Evolutionary conservation across 2,329 filamentous ascomycete genomes (phyloP), one percentile per base, ranked within the genome.

Genomic region (Ophiocordyceps camponoti-floridani): DNA sequence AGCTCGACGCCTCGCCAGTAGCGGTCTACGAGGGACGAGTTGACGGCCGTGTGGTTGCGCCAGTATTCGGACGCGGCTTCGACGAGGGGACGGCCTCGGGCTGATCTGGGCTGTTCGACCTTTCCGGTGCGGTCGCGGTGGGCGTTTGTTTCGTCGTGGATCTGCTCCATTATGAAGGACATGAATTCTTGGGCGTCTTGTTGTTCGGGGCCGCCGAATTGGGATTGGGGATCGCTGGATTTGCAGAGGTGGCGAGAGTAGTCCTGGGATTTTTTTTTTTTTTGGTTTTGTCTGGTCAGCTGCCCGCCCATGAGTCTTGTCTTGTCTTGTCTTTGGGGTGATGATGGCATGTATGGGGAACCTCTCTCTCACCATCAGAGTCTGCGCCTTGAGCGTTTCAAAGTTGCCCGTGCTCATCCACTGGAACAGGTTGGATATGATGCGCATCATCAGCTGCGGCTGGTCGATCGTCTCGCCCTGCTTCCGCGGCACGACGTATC

Each of bases 161-260:
- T 68, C 51, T 82, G 79, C 44, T 84, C 79, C 35, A 94, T 70
- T 26, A 95, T 61, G 56, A 93, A 94, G 41, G 79, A 77, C 51
- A 89, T 79, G 52, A 94, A 94, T 54, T 96, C 91, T 51, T 88
- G 83, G 2, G 87, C 82, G 56, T 98, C 91, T 62, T 96, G 91
- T 57, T 96, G 89, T 43, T 77, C 67, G 23, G 70, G 69, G 38
- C 84, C 80, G 13, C 80, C 84, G 65, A 87, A 91, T 7, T 73
- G 51, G 48, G 43, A 54, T 46, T 33, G 50, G 45, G 43, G 47
- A 46, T 40, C 52, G 53, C 45, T 61, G 49, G 45, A 43, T 26
- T 59, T 54, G 46, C 59, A 63, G 9, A 66, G 48, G 46, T 65
- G 56, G 30, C 54, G 52, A 14, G 61, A 73, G 48, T 83, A 84